These are phyloP conservation scores for Aureobasidium lini DNA, from an alignment of 2,329 filamentous ascomycete genomes.

Conservation along the genomic window DNA sequence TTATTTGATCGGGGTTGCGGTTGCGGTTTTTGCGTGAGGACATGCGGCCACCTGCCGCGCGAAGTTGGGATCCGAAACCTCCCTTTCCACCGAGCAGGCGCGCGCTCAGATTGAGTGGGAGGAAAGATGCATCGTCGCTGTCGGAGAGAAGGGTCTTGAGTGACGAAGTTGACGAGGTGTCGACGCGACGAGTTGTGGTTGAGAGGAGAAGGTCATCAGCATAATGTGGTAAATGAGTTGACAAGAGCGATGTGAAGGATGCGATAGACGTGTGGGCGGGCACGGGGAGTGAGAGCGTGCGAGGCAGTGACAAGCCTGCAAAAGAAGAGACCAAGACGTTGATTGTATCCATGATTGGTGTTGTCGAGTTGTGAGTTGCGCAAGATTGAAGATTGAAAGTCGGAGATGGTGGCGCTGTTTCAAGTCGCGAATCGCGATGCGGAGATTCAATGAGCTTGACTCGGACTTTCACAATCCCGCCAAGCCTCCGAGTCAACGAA, in stretches of 20 bases:
- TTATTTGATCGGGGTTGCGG: conserved; percentile 60
- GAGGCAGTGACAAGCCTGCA: conserved; percentile 69
- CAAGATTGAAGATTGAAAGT: neutral
- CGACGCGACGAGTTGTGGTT: conserved; percentile 69
- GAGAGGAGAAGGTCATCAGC: conserved; percentile 61
- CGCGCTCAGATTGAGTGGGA: conserved; percentile 73
- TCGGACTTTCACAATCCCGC: neutral
- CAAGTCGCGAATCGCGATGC: neutral
- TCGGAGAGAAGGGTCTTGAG: conserved; percentile 55
- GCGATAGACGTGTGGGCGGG: conserved; percentile 54
- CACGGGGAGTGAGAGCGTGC: conserved; percentile 55
- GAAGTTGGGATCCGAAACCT: conserved; percentile 93
- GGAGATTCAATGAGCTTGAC: neutral
- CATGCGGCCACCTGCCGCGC: conserved; percentile 96
- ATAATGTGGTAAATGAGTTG: conserved; percentile 50
- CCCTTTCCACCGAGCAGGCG: conserved; percentile 89
- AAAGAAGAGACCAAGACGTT: conserved; percentile 85
- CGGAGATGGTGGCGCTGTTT: conserved; percentile 1
- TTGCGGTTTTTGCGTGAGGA: conserved; percentile 86
- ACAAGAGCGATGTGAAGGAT: conserved; percentile 55
- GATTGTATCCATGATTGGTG: conserved; percentile 33
- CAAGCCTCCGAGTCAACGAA: conserved; percentile 3
- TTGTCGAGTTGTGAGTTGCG: neutral
- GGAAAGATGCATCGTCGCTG: conserved; percentile 45
- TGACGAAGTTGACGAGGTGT: conserved; percentile 43